Evolutionary conservation across 1,284 basidiomycete species (phyloP).

Genomic region (Microbotryomycetes sp.): DNA sequence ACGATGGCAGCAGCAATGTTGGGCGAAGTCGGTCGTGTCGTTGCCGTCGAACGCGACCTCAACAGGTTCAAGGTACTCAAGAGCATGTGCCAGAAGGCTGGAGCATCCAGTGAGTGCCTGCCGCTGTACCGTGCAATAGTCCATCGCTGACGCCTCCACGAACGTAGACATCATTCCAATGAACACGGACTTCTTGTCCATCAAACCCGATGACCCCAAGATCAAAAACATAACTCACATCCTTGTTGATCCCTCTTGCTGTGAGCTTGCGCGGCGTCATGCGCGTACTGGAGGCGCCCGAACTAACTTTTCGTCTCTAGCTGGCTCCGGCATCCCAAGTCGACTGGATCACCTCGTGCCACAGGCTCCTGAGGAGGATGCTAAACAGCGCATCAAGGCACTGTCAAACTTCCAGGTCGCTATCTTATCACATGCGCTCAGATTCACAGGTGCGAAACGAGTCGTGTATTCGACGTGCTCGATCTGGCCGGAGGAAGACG

Average conservation of each 20-base stretch:
- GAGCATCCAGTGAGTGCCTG: constrained; percentile 53
- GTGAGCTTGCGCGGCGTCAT: no score
- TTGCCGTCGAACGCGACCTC: constrained; percentile 77
- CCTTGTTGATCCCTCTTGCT: constrained; percentile 82
- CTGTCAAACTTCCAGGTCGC: constrained; percentile 81
- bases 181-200: constrained; percentile 70
- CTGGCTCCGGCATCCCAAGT: constrained; percentile 39
- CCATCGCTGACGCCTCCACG: neutral
- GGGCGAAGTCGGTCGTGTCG: constrained; percentile 71
- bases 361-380: constrained; percentile 46
- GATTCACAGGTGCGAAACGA: constrained; percentile 59
- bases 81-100: constrained; percentile 71
- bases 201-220: constrained; percentile 57
- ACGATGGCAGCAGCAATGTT: constrained; percentile 85
- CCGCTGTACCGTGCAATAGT: no score
- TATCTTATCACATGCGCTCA: constrained; percentile 93
- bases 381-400: constrained; percentile 59
- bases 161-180: constrained; percentile 53
- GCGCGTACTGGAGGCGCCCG: no score
- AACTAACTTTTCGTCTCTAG: constrained; percentile 17
- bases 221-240: constrained; percentile 71
- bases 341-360: constrained; percentile 40
- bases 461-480: constrained; percentile 98
- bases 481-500: constrained; percentile 84
- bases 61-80: constrained; percentile 71